These are phyloP conservation scores for Grosmannia serpens DNA, from an alignment of 2,329 filamentous ascomycete species.

Conservation along the genomic window DNA sequence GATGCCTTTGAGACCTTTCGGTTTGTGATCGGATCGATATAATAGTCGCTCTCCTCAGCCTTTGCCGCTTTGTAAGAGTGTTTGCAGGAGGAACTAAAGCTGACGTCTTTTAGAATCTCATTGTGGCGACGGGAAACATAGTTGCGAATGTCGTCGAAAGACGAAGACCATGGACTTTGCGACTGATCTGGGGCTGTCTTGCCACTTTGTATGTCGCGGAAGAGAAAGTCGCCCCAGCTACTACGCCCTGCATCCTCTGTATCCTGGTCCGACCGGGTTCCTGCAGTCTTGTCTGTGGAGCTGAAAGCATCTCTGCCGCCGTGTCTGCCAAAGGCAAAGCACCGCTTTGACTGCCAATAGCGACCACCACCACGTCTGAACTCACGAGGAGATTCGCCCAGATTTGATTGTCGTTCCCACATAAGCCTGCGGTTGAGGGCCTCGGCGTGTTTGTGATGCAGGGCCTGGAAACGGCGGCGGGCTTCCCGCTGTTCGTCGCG, in stretches of 20 bases:
- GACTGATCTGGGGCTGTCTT: constrained; percentile 8
- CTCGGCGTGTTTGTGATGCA: constrained; percentile 35
- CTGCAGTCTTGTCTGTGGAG: constrained; percentile 23
- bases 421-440: constrained; percentile 30
- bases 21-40: constrained; percentile 50
- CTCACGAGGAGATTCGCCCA: constrained; percentile 22
- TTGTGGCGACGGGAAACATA: constrained; percentile 17
- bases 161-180: constrained; percentile 19
- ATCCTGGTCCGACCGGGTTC: constrained; percentile 27
- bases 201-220: constrained; percentile 15
- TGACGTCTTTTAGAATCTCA: constrained; percentile 7
- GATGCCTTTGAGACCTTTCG: constrained; percentile 29
- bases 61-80: neutral
- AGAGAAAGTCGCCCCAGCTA: constrained; percentile 32
- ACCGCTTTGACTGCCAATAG: constrained; percentile 23
- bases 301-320: constrained; percentile 22
- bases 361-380: constrained; percentile 31
- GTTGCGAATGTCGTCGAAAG: constrained; percentile 22
- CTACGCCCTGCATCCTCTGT: constrained; percentile 33
- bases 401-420: constrained; percentile 30
- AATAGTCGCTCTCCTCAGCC: constrained; percentile 20
- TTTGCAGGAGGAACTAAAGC: constrained; percentile 11
- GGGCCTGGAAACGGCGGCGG: constrained; percentile 26
- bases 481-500: constrained; percentile 29
- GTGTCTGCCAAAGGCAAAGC: constrained; percentile 11